Evolutionary conservation across 257 asterid species (phyloP), one percentile per base, ranked within the genome.

Genomic region (Plantago major): DNA sequence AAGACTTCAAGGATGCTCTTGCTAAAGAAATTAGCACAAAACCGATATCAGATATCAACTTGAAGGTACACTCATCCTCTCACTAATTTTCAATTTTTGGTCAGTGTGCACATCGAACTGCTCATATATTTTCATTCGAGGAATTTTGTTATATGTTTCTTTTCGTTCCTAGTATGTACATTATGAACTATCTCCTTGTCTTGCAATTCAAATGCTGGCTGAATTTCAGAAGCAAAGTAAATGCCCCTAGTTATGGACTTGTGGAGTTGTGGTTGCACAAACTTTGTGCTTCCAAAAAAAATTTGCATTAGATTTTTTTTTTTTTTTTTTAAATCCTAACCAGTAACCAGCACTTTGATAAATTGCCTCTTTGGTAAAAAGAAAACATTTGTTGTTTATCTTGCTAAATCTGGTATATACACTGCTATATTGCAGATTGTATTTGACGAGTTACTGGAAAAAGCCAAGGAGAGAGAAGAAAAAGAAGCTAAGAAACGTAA

Each of bases 401-500:
- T 52, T 52, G 58, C 10, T 22, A 48, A 63, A 60, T 30, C 68
- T 78, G 63, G 40, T 33, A 78, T 76, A 28, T 67, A 7, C 51
- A 18, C 68, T 58, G 22, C 42, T 10, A 19, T 18, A 16, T 71
- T 66, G 66, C 85, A 93, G 99, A 77, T 87, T 71, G 69, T 82
- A 65, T 87, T 83, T 72, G 89, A 89, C 60, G 97, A 87, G 67
- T 77, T 85, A 69, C 55, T 80, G 54, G 92, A 80, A 68, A 75
- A 82, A 68, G 74, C 76, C 50, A 87, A 72, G 79, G 99, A 83
- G 71, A 89, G 81, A 75, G 97, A 87, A 65, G 99, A 87, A 71
- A 93, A 90, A 65, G 99, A 87, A 78, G 84, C 88, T 62, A 89
- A 89, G 79, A 83, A 67, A 78, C 95, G 89, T 47, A 85, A 85